These are phyloP conservation scores for Magnusiomyces suaveolens DNA, from an alignment of 1,139 yeast genomes.

Conservation along the genomic window DNA sequence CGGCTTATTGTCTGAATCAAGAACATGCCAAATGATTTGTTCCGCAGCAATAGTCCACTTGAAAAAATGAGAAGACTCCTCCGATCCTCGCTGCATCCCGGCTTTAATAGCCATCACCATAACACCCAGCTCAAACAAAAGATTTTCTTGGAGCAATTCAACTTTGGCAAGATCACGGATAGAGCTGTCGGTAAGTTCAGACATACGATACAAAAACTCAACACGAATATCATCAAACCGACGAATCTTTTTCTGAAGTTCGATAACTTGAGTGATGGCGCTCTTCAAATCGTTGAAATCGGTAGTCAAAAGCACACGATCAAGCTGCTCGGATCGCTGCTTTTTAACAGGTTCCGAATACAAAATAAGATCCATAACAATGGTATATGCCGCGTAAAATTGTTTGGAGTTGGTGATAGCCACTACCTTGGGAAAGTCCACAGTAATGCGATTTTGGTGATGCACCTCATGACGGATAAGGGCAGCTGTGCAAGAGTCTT, in stretches of 20 bases:
- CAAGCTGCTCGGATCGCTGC: constrained; percentile 48
- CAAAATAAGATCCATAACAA: constrained; percentile 55
- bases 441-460: constrained; percentile 38
- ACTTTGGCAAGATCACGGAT: constrained; percentile 33
- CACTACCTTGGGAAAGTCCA: constrained; percentile 62
- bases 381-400: constrained; percentile 55
- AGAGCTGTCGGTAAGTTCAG: constrained; percentile 21
- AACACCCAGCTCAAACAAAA: constrained; percentile 50
- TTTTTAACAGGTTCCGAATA: constrained; percentile 56
- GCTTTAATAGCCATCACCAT: constrained; percentile 59
- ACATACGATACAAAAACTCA: constrained; percentile 32
- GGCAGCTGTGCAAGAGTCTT: constrained; percentile 11
- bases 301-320: constrained; percentile 57
- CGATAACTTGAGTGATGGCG: constrained; percentile 43
- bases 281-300: constrained; percentile 55
- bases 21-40: constrained; percentile 61
- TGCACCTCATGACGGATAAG: constrained; percentile 30
- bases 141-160: constrained; percentile 49
- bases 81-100: constrained; percentile 37
- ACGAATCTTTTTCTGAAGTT: constrained; percentile 49
- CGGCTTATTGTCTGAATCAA: constrained; percentile 51
- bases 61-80: constrained; percentile 32
- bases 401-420: constrained; percentile 66
- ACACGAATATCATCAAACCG: constrained; percentile 40
- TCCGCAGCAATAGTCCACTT: constrained; percentile 64